These are phyloP conservation scores for Penicillium parvum DNA, from an alignment of 495 filamentous ascomycete genomes.

Conservation along the genomic window DNA sequence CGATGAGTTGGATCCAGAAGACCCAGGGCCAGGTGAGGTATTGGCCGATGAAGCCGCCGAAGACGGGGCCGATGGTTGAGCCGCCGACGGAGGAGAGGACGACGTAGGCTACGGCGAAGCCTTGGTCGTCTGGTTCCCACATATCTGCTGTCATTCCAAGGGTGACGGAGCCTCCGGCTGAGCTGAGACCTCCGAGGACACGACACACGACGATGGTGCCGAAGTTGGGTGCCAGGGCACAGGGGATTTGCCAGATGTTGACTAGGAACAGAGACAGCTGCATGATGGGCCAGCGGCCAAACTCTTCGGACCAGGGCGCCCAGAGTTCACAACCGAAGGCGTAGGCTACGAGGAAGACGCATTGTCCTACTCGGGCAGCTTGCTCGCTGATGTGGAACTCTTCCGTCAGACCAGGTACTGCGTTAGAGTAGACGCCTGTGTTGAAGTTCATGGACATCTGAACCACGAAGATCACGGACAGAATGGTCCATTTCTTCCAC, in stretches of 20 bases:
- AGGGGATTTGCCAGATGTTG: constrained; percentile 72
- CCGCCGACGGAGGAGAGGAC: constrained; percentile 74
- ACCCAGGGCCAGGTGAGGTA: constrained; percentile 70
- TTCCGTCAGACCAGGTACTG: constrained; percentile 53
- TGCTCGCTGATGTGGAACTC: constrained; percentile 62
- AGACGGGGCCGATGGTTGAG: constrained; percentile 70
- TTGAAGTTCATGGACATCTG: constrained; percentile 88
- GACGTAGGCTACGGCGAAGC: constrained; percentile 63
- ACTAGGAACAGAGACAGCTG: constrained; percentile 66
- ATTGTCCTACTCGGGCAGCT: constrained; percentile 60
- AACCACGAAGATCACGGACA: constrained; percentile 68
- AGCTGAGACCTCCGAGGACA: constrained; percentile 64
- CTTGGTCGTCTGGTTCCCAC: constrained; percentile 67
- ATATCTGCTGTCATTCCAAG: constrained; percentile 81
- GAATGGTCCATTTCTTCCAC: constrained; percentile 74
- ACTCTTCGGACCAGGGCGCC: constrained; percentile 78
- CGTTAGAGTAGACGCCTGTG: constrained; percentile 67
- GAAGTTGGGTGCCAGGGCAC: constrained; percentile 66
- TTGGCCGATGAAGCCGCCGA: constrained; percentile 70
- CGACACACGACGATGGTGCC: constrained; percentile 61
- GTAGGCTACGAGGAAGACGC: constrained; percentile 68
- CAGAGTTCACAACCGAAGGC: constrained; percentile 79
- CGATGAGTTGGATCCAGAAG: constrained; percentile 77
- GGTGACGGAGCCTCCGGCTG: constrained; percentile 75
- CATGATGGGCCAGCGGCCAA: constrained; percentile 69